phyloP scores from a whole-genome alignment of 2,329 filamentous ascomycete genomes.

The Arthrobotrys sphaeroides region DNA sequence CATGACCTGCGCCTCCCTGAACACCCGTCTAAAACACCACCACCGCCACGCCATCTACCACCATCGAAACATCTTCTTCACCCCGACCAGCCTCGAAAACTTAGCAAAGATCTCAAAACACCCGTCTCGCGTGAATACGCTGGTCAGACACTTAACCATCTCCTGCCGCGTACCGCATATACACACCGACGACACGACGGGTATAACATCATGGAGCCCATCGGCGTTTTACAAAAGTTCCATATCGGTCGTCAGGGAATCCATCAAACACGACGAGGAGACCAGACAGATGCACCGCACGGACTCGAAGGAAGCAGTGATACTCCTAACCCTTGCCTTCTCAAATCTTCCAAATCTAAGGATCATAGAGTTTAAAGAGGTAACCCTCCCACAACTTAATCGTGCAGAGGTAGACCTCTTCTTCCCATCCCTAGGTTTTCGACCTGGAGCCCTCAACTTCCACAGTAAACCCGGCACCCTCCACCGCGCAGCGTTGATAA shows the following conservation, averaged over 20 bases:
- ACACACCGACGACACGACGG: too few relatives aligned
- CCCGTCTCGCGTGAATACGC: neutral
- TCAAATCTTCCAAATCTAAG: constrained; percentile 20
- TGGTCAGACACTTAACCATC: neutral
- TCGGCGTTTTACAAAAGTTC: too few relatives aligned
- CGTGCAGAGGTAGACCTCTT: too few relatives aligned
- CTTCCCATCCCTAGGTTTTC: too few relatives aligned
- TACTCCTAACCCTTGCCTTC: neutral
- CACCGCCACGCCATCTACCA: neutral
- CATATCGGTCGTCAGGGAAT: too few relatives aligned
- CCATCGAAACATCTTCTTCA: neutral
- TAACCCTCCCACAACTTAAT: too few relatives aligned
- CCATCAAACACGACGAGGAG: neutral
- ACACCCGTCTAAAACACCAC: neutral
- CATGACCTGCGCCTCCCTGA: neutral
- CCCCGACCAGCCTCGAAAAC: neutral
- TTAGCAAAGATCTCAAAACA: neutral
- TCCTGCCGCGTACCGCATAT: neutral
- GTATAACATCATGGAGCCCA: too few relatives aligned
- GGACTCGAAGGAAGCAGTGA: neutral
- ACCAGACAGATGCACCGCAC: neutral
- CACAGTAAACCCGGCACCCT: too few relatives aligned
- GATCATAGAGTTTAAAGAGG: neutral
- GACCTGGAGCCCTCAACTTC: too few relatives aligned
- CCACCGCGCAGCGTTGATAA: too few relatives aligned